Percentiles rank a stretch among this genome's conserved stretches.
Evolutionary conservation across 1,284 basidiomycete species (phyloP).

Genomic region (Tilletia walkeri): DNA sequence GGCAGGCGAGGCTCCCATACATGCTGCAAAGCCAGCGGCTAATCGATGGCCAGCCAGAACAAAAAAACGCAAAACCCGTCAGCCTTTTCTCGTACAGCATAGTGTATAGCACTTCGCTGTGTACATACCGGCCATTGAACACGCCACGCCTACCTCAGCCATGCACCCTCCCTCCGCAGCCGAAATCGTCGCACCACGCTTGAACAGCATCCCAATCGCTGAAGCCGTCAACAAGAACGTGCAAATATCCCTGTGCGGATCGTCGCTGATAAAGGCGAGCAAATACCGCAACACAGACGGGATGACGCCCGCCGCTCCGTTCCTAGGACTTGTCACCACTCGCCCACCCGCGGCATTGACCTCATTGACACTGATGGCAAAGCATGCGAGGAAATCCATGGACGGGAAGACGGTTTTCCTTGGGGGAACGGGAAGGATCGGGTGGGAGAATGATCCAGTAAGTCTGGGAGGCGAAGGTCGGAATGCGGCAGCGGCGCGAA

Average conservation of each 20-base stretch:
- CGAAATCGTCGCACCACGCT: slow-evolving; percentile 90
- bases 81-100: too few relatives aligned
- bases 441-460: slow-evolving; percentile 73
- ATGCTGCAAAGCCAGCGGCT: slow-evolving; percentile 86
- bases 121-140: slow-evolving; percentile 69
- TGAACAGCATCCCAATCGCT: slow-evolving; percentile 95
- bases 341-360: slow-evolving; percentile 88
- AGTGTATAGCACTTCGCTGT: too few relatives aligned
- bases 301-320: slow-evolving; percentile 74
- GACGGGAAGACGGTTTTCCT: slow-evolving; percentile 81
- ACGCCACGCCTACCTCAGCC: slow-evolving; percentile 66
- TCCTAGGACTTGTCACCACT: slow-evolving; percentile 90
- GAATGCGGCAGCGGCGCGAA: slow-evolving; percentile 7
- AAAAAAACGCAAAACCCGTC: background rate
- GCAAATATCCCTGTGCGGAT: slow-evolving; percentile 77
- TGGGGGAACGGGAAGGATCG: slow-evolving; percentile 70
- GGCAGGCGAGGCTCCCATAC: slow-evolving; percentile 57
- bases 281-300: slow-evolving; percentile 82
- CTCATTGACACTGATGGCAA: slow-evolving; percentile 59
- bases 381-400: slow-evolving; percentile 76
- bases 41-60: background rate
- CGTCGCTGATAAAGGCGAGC: slow-evolving; percentile 83
- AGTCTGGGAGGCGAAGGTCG: background rate
- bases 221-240: slow-evolving; percentile 79
- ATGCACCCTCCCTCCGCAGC: slow-evolving; percentile 71